These are phyloP conservation scores for Bothriochloa decipiens DNA, from an alignment of 176 grass and related monocot genomes.

Conservation along the genomic window DNA sequence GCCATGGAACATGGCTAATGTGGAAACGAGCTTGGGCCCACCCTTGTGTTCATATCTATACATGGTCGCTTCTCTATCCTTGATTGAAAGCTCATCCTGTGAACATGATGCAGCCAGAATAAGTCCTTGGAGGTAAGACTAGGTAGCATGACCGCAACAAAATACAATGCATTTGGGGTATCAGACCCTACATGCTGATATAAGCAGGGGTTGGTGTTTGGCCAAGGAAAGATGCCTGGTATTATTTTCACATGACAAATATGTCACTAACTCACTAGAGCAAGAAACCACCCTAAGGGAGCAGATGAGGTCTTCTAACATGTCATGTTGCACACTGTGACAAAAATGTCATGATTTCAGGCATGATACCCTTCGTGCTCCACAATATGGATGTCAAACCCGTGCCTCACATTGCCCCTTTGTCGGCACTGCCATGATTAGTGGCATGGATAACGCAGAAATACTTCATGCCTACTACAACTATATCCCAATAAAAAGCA, in stretches of 20 bases:
- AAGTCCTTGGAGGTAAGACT: no score
- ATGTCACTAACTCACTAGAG: not conserved
- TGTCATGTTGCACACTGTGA: not conserved
- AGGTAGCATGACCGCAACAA: not conserved
- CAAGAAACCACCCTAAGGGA: not conserved
- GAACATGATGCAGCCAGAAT: no score
- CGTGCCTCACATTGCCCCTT: not conserved
- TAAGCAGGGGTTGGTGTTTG: not conserved
- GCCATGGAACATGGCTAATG: not conserved
- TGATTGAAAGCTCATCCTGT: not conserved
- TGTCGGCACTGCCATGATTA: not conserved
- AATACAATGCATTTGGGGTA: not conserved
- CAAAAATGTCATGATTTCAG: not conserved
- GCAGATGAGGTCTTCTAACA: not conserved
- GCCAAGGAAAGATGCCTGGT: no score
- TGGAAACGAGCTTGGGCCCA: not conserved
- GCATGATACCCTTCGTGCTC: not conserved
- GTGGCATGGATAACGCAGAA: not conserved
- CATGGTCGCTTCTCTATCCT: not conserved
- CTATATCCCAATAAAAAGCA: not conserved
- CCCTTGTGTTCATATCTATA: not conserved
- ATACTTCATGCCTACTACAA: not conserved
- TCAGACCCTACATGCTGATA: not conserved
- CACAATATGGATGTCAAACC: not conserved
- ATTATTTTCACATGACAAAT: not conserved